A percentile compares a stretch with the other conserved stretches of the same genome.
These are phyloP conservation scores for Phytophthora palmivora DNA, from an alignment of 352 stramenopile species.

Conservation along the genomic window DNA sequence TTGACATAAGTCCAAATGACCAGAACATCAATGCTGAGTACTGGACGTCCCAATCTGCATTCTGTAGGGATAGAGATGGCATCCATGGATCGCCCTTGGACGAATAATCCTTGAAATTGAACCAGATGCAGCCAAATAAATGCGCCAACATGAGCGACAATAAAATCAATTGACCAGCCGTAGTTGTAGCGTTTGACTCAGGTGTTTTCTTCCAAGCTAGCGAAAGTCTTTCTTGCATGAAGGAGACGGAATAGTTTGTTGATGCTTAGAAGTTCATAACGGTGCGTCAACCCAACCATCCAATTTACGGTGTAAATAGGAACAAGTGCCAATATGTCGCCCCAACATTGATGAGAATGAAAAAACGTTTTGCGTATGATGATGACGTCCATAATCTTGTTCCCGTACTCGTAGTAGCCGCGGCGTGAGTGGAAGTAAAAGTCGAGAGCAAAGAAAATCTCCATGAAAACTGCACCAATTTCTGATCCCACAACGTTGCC, in stretches of 20 bases:
- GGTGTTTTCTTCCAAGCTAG: slow-evolving; percentile 50
- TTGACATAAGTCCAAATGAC: slow-evolving; percentile 65
- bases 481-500: slow-evolving; percentile 20
- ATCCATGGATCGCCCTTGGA: slow-evolving; percentile 10
- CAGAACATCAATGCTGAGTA: slow-evolving; percentile 62
- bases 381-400: slow-evolving; percentile 66
- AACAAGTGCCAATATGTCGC: slow-evolving; percentile 48
- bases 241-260: slow-evolving; percentile 66
- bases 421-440: slow-evolving; percentile 55
- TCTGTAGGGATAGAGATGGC: slow-evolving; percentile 11
- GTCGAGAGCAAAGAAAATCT: slow-evolving; percentile 55
- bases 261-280: slow-evolving; percentile 49
- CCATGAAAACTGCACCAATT: slow-evolving; percentile 40
- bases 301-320: slow-evolving; percentile 64
- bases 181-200: slow-evolving; percentile 51
- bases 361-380: slow-evolving; percentile 52
- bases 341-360: slow-evolving; percentile 36
- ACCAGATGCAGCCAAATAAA: slow-evolving; percentile 66
- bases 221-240: slow-evolving; percentile 24
- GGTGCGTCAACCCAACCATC: slow-evolving; percentile 14
- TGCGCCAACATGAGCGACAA: slow-evolving; percentile 54
- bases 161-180: slow-evolving; percentile 60
- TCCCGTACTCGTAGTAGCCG: slow-evolving; percentile 72
- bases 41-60: slow-evolving; percentile 20
- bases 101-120: slow-evolving; percentile 45